phyloP scores from a whole-genome alignment of 768 basidiomycete genomes.

The Tricholoma saponaceum region DNA sequence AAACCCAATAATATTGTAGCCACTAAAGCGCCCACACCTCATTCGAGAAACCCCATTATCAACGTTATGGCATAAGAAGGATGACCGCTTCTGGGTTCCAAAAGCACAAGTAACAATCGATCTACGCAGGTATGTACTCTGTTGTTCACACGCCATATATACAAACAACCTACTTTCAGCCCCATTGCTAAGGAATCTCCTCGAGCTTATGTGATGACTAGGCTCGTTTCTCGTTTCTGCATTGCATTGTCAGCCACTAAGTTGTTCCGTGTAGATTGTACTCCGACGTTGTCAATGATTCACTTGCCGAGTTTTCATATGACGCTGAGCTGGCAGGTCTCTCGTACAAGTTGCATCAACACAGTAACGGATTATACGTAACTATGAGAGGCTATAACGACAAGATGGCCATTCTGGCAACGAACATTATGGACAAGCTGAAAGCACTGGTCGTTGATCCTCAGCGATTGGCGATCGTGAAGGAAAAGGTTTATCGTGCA shows the following conservation, averaged over 20 bases:
- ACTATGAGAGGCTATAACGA: constrained; percentile 87
- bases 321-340: constrained; percentile 92
- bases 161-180: constrained; percentile 28
- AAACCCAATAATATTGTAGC: constrained; percentile 38
- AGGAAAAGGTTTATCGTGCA: constrained; percentile 69
- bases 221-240: constrained; percentile 34
- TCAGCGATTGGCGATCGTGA: constrained; percentile 77
- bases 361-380: constrained; percentile 64
- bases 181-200: constrained; percentile 60
- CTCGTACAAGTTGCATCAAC: constrained; percentile 60
- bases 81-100: constrained; percentile 95
- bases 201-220: constrained; percentile 67
- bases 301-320: constrained; percentile 87
- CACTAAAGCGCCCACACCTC: constrained; percentile 68
- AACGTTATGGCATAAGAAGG: constrained; percentile 94
- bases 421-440: constrained; percentile 67
- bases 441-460: constrained; percentile 59
- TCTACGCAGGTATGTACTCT: constrained; percentile 56
- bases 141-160: neutral
- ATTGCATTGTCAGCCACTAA: neutral
- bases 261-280: constrained; percentile 50
- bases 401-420: constrained; percentile 72
- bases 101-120: constrained; percentile 77
- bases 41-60: constrained; percentile 69
- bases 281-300: constrained; percentile 81